Evolutionary conservation across 1,139 yeast genomes (phyloP), one percentile per base, ranked within the genome.

Genomic region (Geotrichum citri-aurantii): DNA sequence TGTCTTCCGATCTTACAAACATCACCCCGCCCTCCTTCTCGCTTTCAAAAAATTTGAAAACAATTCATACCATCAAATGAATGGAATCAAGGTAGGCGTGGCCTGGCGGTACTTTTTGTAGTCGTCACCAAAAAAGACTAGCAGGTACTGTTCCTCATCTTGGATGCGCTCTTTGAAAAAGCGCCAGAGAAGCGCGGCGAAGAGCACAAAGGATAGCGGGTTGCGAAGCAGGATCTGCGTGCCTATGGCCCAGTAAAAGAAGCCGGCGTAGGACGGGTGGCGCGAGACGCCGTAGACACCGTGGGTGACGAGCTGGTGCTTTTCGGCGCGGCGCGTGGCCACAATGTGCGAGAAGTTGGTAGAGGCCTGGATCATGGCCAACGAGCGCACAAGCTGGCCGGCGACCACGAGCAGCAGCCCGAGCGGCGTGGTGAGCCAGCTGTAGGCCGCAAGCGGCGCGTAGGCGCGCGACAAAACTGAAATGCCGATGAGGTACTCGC

Each of bases 261-360:
- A 93, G 0, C 98, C 99, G 59, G 84, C 81, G 72, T 93, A 93
- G 55, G 95, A 86, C 11, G 99, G 99, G 70, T 93, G 99, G 61
- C 99, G 79, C 10, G 82, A 73, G 21, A 74, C 63, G 1, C 77
- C 62, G 71, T 93, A 93, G 2, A 93, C 76, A 0, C 98, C 99
- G 7, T 73, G 65, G 0, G 89, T 88, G 11, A 93, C 84, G 52
- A 93, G 76, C 21, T 66, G 73, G 68, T 93, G 99, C 55, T 80
- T 79, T 0, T 73, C 67, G 37, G 75, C 72, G 59, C 79, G 84
- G 31, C 75, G 69, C 4, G 80, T 71, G 58, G 85, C 91, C 1
- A 95, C 80, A 52, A 84, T 75, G 72, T 95, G 99, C 58, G 90
- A 87, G 73, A 93, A 95, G n/a, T 95, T 88, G 58, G 81, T 80